Evolutionary conservation across 1,284 basidiomycete genomes (phyloP).

Genomic region (Amylostereum areolatum): DNA sequence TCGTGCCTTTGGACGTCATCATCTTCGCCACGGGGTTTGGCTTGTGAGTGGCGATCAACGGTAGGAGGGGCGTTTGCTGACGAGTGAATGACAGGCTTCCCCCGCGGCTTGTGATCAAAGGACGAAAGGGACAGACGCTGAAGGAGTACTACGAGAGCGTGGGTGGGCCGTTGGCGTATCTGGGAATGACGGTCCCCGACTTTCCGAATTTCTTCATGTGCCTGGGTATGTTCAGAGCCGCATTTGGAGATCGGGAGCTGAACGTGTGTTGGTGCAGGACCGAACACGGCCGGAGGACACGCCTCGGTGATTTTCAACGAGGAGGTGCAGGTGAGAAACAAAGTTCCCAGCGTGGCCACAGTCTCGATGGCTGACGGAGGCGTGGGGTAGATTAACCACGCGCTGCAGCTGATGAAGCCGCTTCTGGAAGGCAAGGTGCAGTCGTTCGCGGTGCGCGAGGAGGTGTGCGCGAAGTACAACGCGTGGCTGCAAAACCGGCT

Average conservation of each 20-base stretch:
- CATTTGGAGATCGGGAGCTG: too few relatives aligned
- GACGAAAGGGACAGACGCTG: slow-evolving; percentile 31
- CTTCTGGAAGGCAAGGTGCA: slow-evolving; percentile 37
- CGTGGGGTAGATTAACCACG: slow-evolving; percentile 33
- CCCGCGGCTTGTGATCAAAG: slow-evolving; percentile 21
- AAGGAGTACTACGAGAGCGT: slow-evolving; percentile 35
- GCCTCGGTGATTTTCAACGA: slow-evolving; percentile 46
- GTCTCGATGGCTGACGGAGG: slow-evolving; percentile 6
- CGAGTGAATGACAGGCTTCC: slow-evolving; percentile 2
- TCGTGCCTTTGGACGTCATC: slow-evolving; percentile 42
- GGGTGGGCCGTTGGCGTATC: slow-evolving; percentile 41
- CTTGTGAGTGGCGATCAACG: slow-evolving; percentile 10
- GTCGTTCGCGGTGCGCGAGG: slow-evolving; percentile 39
- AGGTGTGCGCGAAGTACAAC: slow-evolving; percentile 39
- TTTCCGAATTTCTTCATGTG: slow-evolving; percentile 46
- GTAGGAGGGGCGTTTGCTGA: too few relatives aligned
- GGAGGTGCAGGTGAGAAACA: slow-evolving; percentile 39
- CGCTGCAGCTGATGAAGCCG: slow-evolving; percentile 41
- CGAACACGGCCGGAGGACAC: slow-evolving; percentile 48
- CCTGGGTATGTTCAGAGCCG: slow-evolving; percentile 26
- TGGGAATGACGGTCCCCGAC: slow-evolving; percentile 40
- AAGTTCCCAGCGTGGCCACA: neutral
- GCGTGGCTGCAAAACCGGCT: slow-evolving; percentile 40
- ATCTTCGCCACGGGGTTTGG: slow-evolving; percentile 47
- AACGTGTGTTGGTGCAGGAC: slow-evolving; percentile 17